Evolutionary conservation across 257 asterid species (phyloP).

Genomic region (Nyctanthes arbortristis): DNA sequence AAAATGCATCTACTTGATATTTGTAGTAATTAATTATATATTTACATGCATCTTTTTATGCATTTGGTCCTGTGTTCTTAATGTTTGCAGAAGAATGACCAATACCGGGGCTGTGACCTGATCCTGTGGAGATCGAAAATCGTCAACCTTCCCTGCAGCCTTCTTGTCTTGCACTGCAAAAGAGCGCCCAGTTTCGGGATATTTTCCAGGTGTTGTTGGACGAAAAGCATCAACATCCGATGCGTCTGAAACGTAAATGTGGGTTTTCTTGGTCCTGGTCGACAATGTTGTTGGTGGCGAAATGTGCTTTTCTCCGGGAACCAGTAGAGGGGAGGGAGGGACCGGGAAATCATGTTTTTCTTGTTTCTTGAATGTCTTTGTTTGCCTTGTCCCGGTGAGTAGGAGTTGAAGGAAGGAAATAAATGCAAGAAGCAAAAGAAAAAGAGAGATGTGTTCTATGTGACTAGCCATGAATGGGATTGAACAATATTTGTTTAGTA

Average conservation of each 20-base stretch:
- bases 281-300: slow-evolving; percentile 20
- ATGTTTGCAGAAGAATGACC: slow-evolving; percentile 52
- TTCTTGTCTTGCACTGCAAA: slow-evolving; percentile 15
- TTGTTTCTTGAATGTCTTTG: slow-evolving; percentile 24
- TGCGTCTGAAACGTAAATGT: slow-evolving; percentile 16
- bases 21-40: too few relatives aligned
- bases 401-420: slow-evolving; percentile 26
- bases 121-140: slow-evolving; percentile 44
- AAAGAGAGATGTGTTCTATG: slow-evolving; percentile 20
- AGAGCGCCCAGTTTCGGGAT: slow-evolving; percentile 70
- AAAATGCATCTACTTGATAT: too few relatives aligned
- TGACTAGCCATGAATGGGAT: slow-evolving; percentile 39
- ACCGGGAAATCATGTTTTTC: slow-evolving; percentile 8
- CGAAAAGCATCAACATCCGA: slow-evolving; percentile 26
- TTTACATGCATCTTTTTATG: slow-evolving; percentile 26
- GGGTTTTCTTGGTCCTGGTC: slow-evolving; percentile 6
- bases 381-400: slow-evolving; percentile 47
- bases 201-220: slow-evolving; percentile 58
- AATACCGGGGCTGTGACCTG: slow-evolving; percentile 61
- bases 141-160: slow-evolving; percentile 23
- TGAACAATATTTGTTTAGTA: neutral
- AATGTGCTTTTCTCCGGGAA: slow-evolving; percentile 8
- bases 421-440: slow-evolving; percentile 39
- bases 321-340: neutral
- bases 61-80: slow-evolving; percentile 30